Evolutionary conservation across 2,329 filamentous ascomycete species (phyloP), one percentile per base, ranked within the genome.

Genomic region (Canariomyces notabilis): DNA sequence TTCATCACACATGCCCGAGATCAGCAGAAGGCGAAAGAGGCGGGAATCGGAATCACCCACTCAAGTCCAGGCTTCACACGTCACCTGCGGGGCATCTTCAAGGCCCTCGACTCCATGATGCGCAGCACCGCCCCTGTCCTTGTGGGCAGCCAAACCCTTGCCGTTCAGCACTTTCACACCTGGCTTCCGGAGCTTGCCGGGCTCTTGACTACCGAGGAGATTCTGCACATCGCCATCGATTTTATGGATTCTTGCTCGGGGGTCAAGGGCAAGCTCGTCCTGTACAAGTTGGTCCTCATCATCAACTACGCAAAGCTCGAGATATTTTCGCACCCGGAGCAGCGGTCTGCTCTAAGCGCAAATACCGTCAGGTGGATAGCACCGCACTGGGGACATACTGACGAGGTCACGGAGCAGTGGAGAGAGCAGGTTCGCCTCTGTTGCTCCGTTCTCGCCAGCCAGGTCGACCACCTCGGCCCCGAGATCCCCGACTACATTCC

Each of bases 121-220:
- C 82, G 83, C 50, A 95, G 89, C 63, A 75, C 82, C 2, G 86
- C 89, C 2, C 87, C 93, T 0, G 83, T 90, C 15, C 72, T 97
- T 19, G 87, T 97, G 12, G 93, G 93, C 26, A 97, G 87, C 53
- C 95, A 98, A 67, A 97, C 93, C 0, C 72, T 98, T 40, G 83
- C 94, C 2, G 89, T 97, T 11, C 93, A 98, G 65, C 89, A 97
- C 64, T 95, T 97, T 64, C 91, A 97, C 62, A 87, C 87, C 0
- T 98, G 93, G 93, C 72, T 98, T n/a, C 91, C 93, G 0, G 91
- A 97, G 62, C 79, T 98, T 8, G 75, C 80, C 0, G 81, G 83
- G 2, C 74, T 93, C 31, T 75, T 97, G 61, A 79, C 77, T 4
- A 82, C 84, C 0, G 85, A 89, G 58, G 91, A 97, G 63, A 91